These are phyloP conservation scores for Trametes maxima DNA, from an alignment of 768 basidiomycete species.

Conservation along the genomic window DNA sequence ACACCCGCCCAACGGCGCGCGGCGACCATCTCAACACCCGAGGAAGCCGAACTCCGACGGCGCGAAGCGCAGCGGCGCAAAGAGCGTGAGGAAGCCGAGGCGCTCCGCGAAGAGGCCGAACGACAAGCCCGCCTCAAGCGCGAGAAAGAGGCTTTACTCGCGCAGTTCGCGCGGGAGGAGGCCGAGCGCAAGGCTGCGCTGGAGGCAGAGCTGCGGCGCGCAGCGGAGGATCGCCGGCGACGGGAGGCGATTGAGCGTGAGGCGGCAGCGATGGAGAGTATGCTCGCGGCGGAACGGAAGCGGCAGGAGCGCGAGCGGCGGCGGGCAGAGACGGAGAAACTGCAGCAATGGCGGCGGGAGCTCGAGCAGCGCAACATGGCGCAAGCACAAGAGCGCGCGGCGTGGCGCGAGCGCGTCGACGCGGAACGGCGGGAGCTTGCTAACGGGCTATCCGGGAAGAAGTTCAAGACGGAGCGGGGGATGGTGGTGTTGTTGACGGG, in stretches of 20 bases:
- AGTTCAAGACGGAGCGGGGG: slow-evolving; percentile 11
- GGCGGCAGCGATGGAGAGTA: slow-evolving; percentile 27
- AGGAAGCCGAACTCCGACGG: slow-evolving; percentile 21
- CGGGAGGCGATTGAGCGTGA: slow-evolving; percentile 28
- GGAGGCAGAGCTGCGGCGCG: slow-evolving; percentile 32
- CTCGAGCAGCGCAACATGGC: slow-evolving; percentile 13
- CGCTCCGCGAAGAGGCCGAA: slow-evolving; percentile 29
- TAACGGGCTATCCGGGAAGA: slow-evolving; percentile 22
- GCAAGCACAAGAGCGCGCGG: slow-evolving; percentile 23
- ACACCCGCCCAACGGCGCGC: slow-evolving; percentile 14
- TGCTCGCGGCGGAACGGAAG: slow-evolving; percentile 25
- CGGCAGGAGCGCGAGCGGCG: slow-evolving; percentile 30
- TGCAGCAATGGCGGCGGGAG: slow-evolving; percentile 30
- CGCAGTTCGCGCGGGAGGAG: slow-evolving; percentile 29
- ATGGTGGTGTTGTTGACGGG: slow-evolving; percentile 27
- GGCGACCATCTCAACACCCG: slow-evolving; percentile 24
- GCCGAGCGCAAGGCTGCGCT: slow-evolving; percentile 28
- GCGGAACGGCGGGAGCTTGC: slow-evolving; percentile 23
- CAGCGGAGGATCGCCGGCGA: slow-evolving; percentile 28
- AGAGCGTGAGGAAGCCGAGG: slow-evolving; percentile 24
- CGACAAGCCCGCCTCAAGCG: slow-evolving; percentile 29
- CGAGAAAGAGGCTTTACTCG: slow-evolving; percentile 27
- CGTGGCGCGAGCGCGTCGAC: slow-evolving; percentile 25
- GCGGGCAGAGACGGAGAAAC: slow-evolving; percentile 29
- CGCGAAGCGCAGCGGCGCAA: slow-evolving; percentile 23